Evolutionary conservation across 2,329 filamentous ascomycete species (phyloP).

Genomic region (Acarospora socialis): DNA sequence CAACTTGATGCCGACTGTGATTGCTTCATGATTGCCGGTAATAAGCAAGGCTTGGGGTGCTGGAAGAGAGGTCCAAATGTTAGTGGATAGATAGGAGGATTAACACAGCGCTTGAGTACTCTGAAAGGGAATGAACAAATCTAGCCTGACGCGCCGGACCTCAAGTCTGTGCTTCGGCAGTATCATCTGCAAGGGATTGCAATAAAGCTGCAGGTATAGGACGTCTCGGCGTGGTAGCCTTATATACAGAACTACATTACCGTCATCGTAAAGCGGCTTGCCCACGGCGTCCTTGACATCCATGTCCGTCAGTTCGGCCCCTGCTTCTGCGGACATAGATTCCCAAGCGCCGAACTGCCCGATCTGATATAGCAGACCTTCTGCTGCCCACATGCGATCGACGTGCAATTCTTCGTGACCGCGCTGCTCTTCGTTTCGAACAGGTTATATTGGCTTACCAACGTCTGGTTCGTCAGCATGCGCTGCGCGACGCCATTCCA

Average conservation of each 20-base stretch:
- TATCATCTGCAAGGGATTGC: no score
- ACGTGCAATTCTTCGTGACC: slow-evolving; percentile 13
- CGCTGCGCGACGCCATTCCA: slow-evolving; percentile 19
- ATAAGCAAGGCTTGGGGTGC: no score
- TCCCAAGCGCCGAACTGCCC: slow-evolving; percentile 16
- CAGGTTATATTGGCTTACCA: slow-evolving; percentile 17
- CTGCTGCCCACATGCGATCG: slow-evolving; percentile 13
- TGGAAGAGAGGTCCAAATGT: no score
- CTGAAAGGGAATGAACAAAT: no score
- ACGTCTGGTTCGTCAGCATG: slow-evolving; percentile 15
- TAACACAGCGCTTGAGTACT: no score
- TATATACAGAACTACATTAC: background rate
- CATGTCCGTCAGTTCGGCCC: slow-evolving; percentile 1
- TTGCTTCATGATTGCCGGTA: no score
- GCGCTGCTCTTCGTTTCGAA: slow-evolving; percentile 18
- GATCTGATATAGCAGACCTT: slow-evolving; percentile 20
- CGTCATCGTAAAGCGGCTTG: slow-evolving; percentile 1
- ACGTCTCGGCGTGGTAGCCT: no score
- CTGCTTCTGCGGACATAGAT: slow-evolving; percentile 6
- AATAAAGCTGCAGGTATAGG: no score
- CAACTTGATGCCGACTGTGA: no score
- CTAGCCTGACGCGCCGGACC: no score
- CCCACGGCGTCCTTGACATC: background rate
- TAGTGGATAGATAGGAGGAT: no score
- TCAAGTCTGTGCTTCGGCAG: no score